These are phyloP conservation scores for Penicillium pulvis DNA, from an alignment of 495 filamentous ascomycete species.

Conservation along the genomic window DNA sequence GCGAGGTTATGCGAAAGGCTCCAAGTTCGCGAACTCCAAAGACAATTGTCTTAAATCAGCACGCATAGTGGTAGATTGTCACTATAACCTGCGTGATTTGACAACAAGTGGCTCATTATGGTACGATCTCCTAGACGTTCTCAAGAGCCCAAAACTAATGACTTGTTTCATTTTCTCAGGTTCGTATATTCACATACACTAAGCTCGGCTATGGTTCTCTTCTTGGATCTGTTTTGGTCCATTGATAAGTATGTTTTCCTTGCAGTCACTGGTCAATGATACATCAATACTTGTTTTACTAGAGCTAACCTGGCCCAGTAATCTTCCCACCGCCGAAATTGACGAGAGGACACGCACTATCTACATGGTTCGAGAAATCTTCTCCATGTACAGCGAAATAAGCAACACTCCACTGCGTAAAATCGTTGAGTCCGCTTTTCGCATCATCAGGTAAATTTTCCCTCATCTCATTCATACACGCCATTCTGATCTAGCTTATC, in stretches of 20 bases:
- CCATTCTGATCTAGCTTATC: not conserved
- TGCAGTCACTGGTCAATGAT: not conserved
- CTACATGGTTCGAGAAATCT: constrained; percentile 2
- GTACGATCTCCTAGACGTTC: not conserved
- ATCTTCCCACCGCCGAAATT: not conserved
- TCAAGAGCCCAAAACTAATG: not conserved
- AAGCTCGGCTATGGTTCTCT: constrained; percentile 3
- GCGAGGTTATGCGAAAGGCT: constrained; percentile 2
- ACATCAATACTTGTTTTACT: not conserved
- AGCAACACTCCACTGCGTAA: not conserved
- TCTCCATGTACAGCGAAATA: constrained; percentile 4
- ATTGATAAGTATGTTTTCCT: not conserved
- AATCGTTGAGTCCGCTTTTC: constrained; percentile 1
- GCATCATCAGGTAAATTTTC: not conserved
- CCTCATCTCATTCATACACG: not conserved
- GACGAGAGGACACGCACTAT: not conserved
- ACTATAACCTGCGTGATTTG: constrained; percentile 5
- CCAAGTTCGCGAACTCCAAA: not conserved
- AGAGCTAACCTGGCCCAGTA: not conserved
- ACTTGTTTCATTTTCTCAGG: not conserved
- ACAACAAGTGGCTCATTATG: constrained; percentile 3
- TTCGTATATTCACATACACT: constrained; percentile 5
- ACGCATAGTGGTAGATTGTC: constrained; percentile 5
- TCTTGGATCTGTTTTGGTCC: constrained; percentile 2
- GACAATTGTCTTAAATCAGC: constrained; percentile 2